A percentile compares a stretch with the other conserved stretches of the same genome.
These are phyloP conservation scores for Ogataea salicorniae DNA, from an alignment of 805 yeast species.

Conservation along the genomic window DNA sequence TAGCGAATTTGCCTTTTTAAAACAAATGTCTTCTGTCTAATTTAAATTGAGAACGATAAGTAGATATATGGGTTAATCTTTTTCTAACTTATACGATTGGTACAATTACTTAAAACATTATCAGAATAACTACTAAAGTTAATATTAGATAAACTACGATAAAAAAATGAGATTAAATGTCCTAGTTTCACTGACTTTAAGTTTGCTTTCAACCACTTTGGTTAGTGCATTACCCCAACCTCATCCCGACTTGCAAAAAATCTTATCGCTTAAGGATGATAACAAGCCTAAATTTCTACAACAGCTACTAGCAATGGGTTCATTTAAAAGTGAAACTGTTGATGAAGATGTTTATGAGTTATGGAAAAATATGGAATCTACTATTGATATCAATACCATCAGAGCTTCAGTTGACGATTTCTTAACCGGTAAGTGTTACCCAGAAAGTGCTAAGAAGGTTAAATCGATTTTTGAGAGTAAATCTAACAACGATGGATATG, in stretches of 20 bases:
- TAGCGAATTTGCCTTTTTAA: no score
- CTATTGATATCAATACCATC: conserved; percentile 3
- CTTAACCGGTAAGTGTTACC: conserved; percentile 4
- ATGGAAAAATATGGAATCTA: conserved; percentile 12
- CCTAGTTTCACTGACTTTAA: not conserved
- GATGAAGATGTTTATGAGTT: conserved; percentile 7
- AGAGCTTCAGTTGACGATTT: conserved; percentile 6
- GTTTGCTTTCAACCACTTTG: not conserved
- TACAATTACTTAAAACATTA: no score
- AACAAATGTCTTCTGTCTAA: no score
- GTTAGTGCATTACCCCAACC: conserved; percentile 1
- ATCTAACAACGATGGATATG: not conserved
- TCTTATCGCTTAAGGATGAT: not conserved
- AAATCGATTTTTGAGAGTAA: not conserved
- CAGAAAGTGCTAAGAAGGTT: not conserved
- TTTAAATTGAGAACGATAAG: no score
- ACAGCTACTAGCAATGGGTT: conserved; percentile 3
- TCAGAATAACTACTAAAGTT: no score
- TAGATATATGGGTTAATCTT: no score
- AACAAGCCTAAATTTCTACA: conserved; percentile 1
- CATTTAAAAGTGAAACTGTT: conserved; percentile 1
- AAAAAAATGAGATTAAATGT: conserved; percentile 1
- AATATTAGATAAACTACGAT: no score
- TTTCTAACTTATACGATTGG: no score
- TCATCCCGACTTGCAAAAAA: not conserved